Percentiles rank a stretch among this genome's conserved stretches.
phyloP scores from a whole-genome alignment of 106 monocot species.

The Xerophyta viscosa region DNA sequence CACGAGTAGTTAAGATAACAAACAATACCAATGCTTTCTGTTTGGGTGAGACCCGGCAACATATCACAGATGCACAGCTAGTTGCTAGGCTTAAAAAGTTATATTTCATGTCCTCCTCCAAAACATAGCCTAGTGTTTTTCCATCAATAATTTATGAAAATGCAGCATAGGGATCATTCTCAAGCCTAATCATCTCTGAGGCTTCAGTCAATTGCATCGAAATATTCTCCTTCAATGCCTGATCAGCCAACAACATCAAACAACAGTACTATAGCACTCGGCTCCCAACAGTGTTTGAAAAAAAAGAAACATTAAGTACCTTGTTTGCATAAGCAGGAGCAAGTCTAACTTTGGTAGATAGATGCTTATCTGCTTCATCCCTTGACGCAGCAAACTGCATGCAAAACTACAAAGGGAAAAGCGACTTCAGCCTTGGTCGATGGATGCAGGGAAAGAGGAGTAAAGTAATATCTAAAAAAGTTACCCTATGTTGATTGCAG shows the following conservation, averaged over 20 bases:
- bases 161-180: slow-evolving; percentile 91
- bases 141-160: slow-evolving; percentile 94
- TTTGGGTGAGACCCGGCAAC: slow-evolving; percentile 84
- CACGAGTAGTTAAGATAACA: not conserved
- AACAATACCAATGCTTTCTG: slow-evolving; percentile 78
- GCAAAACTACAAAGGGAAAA: slow-evolving; percentile 40
- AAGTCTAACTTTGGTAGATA: slow-evolving; percentile 21
- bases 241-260: slow-evolving; percentile 21
- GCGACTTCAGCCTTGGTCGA: not conserved
- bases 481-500: slow-evolving; percentile 89
- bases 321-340: slow-evolving; percentile 32
- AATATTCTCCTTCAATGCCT: slow-evolving; percentile 64
- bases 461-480: not conserved
- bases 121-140: slow-evolving; percentile 61
- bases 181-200: slow-evolving; percentile 65
- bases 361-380: slow-evolving; percentile 74
- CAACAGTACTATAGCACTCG: slow-evolving; percentile 20
- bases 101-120: slow-evolving; percentile 81
- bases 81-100: slow-evolving; percentile 71
- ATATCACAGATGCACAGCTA: slow-evolving; percentile 79
- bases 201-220: slow-evolving; percentile 69
- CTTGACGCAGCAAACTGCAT: slow-evolving; percentile 85
- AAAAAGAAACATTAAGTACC: slow-evolving; percentile 19
- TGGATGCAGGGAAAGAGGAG: not conserved
- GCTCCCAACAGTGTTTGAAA: not conserved